These are phyloP conservation scores for Anacardium occidentale DNA, from an alignment of 345 rosid species.

Conservation along the genomic window DNA sequence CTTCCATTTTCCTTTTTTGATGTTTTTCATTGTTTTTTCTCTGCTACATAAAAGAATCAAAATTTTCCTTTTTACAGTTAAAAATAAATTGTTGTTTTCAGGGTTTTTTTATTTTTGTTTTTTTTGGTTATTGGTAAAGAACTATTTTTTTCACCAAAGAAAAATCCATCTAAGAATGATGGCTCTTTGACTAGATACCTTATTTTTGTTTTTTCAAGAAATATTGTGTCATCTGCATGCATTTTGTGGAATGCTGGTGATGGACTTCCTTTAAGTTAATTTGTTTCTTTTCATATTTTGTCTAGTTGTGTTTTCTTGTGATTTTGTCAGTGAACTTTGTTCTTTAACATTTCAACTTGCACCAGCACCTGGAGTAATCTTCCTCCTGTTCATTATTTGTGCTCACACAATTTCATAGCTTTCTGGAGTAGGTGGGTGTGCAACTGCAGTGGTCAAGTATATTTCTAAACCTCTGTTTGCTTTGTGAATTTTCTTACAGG, in stretches of 20 bases:
- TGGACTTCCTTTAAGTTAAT: background rate
- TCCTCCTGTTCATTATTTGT: background rate
- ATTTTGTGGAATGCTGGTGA: background rate
- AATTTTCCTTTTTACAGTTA: background rate
- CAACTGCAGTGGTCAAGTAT: background rate
- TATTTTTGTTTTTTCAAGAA: background rate
- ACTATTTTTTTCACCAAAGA: background rate
- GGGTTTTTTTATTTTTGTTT: background rate
- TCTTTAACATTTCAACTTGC: background rate
- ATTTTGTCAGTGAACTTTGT: background rate
- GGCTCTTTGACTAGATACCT: too few species aligned
- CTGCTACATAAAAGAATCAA: too few species aligned
- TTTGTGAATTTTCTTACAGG: conserved; percentile 40
- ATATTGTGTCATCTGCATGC: background rate
- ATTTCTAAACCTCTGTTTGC: conserved; percentile 1
- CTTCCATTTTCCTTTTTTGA: background rate
- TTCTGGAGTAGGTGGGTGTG: background rate
- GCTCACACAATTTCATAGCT: background rate
- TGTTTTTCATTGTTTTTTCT: too few species aligned
- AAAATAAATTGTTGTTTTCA: background rate
- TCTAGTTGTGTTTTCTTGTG: background rate
- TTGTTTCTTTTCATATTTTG: background rate
- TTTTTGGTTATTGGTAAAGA: background rate
- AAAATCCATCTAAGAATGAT: too few species aligned
- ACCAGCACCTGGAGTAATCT: background rate